Conservation (phyloP, 768 basidiomycete species). For the Auricularia cornea region DNA sequence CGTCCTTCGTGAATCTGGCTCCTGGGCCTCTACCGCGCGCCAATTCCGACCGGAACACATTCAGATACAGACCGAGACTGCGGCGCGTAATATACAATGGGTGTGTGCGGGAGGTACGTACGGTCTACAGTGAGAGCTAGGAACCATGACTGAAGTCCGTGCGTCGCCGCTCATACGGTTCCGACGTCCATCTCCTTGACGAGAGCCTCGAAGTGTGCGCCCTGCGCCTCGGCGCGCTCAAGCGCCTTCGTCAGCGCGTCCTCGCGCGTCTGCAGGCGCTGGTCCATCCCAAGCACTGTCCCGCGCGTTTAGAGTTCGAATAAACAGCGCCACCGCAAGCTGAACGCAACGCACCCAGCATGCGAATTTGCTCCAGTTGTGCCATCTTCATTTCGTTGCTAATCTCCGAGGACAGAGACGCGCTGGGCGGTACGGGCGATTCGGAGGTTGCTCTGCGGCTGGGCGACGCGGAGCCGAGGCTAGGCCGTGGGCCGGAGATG, state of each 20-base stretch:
- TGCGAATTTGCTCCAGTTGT: slow-evolving; percentile 59
- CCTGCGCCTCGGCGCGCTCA: slow-evolving; percentile 42
- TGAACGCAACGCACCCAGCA: slow-evolving; percentile 24
- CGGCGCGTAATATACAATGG: no score
- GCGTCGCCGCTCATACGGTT: not conserved
- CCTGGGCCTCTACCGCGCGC: no score
- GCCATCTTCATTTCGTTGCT: slow-evolving; percentile 36
- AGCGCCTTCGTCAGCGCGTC: slow-evolving; percentile 52
- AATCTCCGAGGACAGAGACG: not conserved
- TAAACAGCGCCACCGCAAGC: not conserved
- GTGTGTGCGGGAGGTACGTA: no score
- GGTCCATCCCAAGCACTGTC: slow-evolving; percentile 62
- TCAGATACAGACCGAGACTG: no score
- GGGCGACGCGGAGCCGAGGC: not conserved
- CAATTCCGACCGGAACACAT: no score
- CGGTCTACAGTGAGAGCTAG: no score
- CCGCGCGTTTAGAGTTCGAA: not conserved
- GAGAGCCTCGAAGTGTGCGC: not conserved
- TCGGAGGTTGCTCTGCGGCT: not conserved
- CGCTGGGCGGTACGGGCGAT: not conserved
- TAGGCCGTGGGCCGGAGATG: not conserved
- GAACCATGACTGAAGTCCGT: no score
- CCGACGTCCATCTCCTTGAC: not conserved
- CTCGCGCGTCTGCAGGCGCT: slow-evolving; percentile 55
- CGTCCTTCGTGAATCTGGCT: no score